phyloP scores from a whole-genome alignment of 306 rosid species.

The Acacia crassicarpa region DNA sequence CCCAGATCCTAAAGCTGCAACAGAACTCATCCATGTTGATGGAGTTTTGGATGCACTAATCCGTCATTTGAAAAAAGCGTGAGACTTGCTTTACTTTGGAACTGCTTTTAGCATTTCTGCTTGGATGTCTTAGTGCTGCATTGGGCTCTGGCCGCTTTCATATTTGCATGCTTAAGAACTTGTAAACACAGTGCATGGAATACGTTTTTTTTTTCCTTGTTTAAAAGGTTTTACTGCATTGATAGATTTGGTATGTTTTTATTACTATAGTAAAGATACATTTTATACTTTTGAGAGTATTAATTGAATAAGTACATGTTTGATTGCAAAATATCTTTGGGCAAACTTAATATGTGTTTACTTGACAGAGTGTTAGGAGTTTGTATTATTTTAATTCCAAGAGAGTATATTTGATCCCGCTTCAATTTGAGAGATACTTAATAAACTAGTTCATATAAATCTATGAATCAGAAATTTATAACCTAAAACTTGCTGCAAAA shows the following conservation, averaged over 20 bases:
- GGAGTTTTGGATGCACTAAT: constrained; percentile 80
- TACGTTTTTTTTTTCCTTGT: background rate
- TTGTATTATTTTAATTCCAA: no score
- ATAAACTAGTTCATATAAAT: no score
- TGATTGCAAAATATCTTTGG: no score
- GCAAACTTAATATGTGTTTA: no score
- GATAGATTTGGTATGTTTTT: no score
- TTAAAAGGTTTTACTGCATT: background rate
- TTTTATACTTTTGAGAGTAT: no score
- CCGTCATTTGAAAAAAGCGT: constrained; percentile 90
- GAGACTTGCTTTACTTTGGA: constrained; percentile 36
- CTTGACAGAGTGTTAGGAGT: no score
- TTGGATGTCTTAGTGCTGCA: background rate
- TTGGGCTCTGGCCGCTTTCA: constrained; percentile 15
- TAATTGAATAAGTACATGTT: no score
- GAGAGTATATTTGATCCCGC: no score
- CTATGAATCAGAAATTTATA: no score
- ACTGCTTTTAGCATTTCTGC: constrained; percentile 22
- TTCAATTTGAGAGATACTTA: no score
- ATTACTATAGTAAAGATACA: no score
- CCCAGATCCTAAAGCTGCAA: constrained; percentile 82
- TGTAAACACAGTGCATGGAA: background rate
- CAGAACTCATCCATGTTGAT: constrained; percentile 76
- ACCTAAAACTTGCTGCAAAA: background rate
- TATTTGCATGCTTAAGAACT: constrained; percentile 1